A percentile compares a stretch with the other conserved stretches of the same genome.
Evolutionary conservation across 805 yeast genomes (phyloP).

Genomic region (Wickerhamomyces hampshirensis): DNA sequence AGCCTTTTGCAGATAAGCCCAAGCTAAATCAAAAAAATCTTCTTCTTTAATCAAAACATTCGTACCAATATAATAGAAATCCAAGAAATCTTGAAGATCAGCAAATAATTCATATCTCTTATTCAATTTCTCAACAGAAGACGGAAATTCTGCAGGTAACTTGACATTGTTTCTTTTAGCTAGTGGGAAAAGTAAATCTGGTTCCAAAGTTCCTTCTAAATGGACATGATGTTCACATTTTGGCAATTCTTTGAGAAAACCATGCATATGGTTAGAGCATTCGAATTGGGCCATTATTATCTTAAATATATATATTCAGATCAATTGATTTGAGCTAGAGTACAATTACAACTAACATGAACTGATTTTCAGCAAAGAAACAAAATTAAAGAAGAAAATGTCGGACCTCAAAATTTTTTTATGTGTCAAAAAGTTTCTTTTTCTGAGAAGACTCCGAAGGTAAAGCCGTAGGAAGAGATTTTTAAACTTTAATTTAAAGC

Average conservation of each 20-base stretch:
- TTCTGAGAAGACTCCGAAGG: too few species aligned
- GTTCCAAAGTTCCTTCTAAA: conserved; percentile 77
- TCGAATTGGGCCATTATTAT: conserved; percentile 23
- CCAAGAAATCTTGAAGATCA: conserved; percentile 72
- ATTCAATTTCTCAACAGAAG: conserved; percentile 49
- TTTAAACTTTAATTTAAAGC: too few species aligned
- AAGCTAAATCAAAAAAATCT: conserved; percentile 77
- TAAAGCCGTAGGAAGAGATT: too few species aligned
- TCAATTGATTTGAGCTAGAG: neutral
- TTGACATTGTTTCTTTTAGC: conserved; percentile 59
- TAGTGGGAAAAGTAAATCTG: conserved; percentile 63
- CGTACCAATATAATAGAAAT: conserved; percentile 79
- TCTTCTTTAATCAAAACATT: conserved; percentile 62
- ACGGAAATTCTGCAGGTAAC: conserved; percentile 62
- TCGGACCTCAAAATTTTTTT: too few species aligned
- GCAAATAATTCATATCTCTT: conserved; percentile 56
- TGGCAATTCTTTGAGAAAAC: conserved; percentile 65
- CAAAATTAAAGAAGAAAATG: too few species aligned
- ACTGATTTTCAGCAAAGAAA: too few species aligned
- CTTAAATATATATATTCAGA: neutral
- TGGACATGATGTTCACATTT: conserved; percentile 88
- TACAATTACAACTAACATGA: too few species aligned
- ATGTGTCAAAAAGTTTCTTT: too few species aligned
- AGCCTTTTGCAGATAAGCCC: conserved; percentile 62
- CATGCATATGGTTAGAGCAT: conserved; percentile 34